phyloP scores from a whole-genome alignment of 768 basidiomycete genomes.

The Tephrocybe rancida region DNA sequence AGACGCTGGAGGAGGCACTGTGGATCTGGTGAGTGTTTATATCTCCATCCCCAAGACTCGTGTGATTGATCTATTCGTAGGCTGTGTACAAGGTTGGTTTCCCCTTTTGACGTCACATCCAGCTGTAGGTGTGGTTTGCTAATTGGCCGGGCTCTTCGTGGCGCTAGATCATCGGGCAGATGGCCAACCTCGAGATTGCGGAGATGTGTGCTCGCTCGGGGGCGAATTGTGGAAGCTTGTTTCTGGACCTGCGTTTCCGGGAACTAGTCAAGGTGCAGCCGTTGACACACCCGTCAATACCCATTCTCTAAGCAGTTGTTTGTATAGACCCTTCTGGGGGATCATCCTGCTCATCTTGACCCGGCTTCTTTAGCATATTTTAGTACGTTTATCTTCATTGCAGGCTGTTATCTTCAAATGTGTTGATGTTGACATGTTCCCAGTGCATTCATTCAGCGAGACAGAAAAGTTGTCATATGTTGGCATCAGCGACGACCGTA shows the following conservation, averaged over 20 bases:
- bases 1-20: conserved; percentile 87
- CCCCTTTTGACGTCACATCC: background rate
- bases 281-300: background rate
- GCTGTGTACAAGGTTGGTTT: conserved; percentile 60
- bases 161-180: conserved; percentile 72
- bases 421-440: too few relatives aligned
- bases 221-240: conserved; percentile 85
- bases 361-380: conserved; percentile 82
- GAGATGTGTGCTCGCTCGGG: conserved; percentile 90
- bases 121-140: conserved; percentile 2
- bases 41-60: conserved; percentile 18
- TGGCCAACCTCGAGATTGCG: conserved; percentile 84
- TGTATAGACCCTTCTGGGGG: conserved; percentile 56
- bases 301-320: background rate
- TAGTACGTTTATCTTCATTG: conserved; percentile 38
- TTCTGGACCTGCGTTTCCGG: conserved; percentile 85
- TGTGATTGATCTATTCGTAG: conserved; percentile 24
- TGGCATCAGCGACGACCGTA: conserved; percentile 78
- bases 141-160: conserved; percentile 10
- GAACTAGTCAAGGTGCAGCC: conserved; percentile 67
- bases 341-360: conserved; percentile 86
- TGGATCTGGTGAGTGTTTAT: conserved; percentile 34
- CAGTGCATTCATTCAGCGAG: conserved; percentile 85
- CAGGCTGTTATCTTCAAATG: background rate
- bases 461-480: conserved; percentile 81